Conservation (phyloP, 768 basidiomycete species). For the Dioszegia aurantiaca region DNA sequence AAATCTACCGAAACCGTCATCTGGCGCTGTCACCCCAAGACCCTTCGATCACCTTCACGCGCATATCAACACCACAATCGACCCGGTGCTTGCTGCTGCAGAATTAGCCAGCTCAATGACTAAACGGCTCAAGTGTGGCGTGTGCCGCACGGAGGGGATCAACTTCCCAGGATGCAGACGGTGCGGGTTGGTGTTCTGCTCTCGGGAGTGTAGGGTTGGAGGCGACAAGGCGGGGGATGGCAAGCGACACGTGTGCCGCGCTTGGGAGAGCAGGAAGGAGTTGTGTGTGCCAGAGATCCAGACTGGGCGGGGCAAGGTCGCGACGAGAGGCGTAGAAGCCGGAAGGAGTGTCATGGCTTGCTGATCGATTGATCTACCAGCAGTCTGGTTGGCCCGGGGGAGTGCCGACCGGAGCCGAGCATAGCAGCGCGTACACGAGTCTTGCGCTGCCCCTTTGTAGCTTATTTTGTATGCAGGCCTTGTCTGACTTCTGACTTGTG, state of each 20-base stretch:
- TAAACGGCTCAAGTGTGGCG: constrained; percentile 35
- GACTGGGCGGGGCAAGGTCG: not conserved
- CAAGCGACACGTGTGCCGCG: constrained; percentile 41
- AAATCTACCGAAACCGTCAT: not conserved
- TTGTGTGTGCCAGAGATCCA: constrained; percentile 8
- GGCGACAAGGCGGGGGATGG: constrained; percentile 39
- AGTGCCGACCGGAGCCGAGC: too few species aligned
- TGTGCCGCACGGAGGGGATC: constrained; percentile 36
- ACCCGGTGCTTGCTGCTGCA: constrained; percentile 36
- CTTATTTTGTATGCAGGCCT: not conserved
- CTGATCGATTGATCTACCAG: too few species aligned
- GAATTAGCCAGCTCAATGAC: constrained; percentile 41
- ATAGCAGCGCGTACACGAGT: too few species aligned
- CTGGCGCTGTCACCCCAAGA: constrained; percentile 11
- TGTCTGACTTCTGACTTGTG: too few species aligned
- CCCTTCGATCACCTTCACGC: constrained; percentile 14
- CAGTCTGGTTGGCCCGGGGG: too few species aligned
- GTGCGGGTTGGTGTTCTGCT: constrained; percentile 45
- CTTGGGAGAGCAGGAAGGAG: constrained; percentile 28
- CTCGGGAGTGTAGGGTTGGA: constrained; percentile 39
- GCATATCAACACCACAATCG: constrained; percentile 28
- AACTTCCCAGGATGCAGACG: constrained; percentile 48
- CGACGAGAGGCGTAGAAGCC: not conserved
- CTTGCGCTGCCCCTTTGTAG: not conserved
- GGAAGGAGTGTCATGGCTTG: constrained; percentile 2